Percentiles rank a stretch among this genome's conserved stretches.
phyloP scores from a whole-genome alignment of 495 filamentous ascomycete species.

The Aspergillus bridgeri region DNA sequence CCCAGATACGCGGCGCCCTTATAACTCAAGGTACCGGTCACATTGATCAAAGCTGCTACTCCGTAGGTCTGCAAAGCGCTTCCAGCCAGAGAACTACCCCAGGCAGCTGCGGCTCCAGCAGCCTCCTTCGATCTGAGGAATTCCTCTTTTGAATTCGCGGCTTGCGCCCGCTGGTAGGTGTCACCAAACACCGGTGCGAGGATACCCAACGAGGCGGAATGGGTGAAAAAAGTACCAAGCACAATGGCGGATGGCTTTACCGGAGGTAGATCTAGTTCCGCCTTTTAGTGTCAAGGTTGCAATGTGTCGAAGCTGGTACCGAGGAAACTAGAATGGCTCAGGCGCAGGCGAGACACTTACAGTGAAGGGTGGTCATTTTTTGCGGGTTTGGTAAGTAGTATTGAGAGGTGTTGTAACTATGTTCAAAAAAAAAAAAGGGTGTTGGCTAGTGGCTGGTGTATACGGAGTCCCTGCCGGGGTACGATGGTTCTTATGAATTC shows the following conservation, averaged over 20 bases:
- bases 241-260: conserved; percentile 98
- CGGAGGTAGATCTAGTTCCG: conserved; percentile 73
- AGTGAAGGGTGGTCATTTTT: conserved; percentile 62
- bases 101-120: conserved; percentile 78
- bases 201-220: conserved; percentile 75
- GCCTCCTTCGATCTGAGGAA: conserved; percentile 93
- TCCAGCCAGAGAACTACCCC: conserved; percentile 85
- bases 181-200: conserved; percentile 89
- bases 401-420: neutral
- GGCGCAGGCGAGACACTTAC: conserved; percentile 39
- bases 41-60: conserved; percentile 91
- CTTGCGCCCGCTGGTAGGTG: conserved; percentile 89
- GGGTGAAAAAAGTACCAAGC: conserved; percentile 92
- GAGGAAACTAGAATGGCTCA: neutral
- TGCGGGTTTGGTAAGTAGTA: neutral
- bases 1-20: conserved; percentile 96
- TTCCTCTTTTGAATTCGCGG: conserved; percentile 92
- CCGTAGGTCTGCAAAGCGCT: conserved; percentile 91
- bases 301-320: too few relatives aligned
- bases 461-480: too few relatives aligned
- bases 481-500: neutral
- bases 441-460: neutral
- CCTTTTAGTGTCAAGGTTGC: conserved; percentile 8
- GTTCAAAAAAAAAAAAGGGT: too few relatives aligned
- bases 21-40: conserved; percentile 88